Conservation (phyloP, 208 protist genomes). For the Zelonia costaricensis region DNA sequence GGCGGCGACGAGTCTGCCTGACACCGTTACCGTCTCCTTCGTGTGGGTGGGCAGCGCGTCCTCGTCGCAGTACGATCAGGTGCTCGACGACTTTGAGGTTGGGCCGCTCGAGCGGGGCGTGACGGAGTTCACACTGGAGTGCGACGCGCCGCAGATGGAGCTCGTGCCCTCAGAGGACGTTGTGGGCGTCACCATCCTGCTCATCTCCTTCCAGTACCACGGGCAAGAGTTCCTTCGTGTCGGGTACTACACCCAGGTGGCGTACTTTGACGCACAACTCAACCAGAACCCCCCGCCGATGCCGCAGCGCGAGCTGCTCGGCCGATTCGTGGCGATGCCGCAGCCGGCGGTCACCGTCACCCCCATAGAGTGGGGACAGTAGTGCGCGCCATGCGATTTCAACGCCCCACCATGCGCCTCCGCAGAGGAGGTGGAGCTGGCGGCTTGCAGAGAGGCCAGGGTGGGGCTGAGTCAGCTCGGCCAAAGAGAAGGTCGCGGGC, state of each 20-base stretch:
- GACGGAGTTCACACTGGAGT: slow-evolving; percentile 95
- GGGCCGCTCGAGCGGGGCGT: slow-evolving; percentile 93
- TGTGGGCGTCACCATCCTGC: slow-evolving; percentile 95
- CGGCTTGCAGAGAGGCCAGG: no score
- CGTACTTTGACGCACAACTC: slow-evolving; percentile 84
- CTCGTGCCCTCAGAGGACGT: slow-evolving; percentile 94
- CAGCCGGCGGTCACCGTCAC: slow-evolving; percentile 82
- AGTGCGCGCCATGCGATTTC: no score
- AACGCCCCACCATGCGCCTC: no score
- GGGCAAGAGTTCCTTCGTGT: slow-evolving; percentile 97
- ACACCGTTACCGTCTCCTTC: slow-evolving; percentile 96
- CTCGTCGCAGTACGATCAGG: slow-evolving; percentile 94
- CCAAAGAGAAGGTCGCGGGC: no score
- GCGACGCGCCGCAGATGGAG: slow-evolving; percentile 88
- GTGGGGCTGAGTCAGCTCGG: no score
- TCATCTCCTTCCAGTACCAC: slow-evolving; percentile 96
- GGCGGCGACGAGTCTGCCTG: slow-evolving; percentile 47
- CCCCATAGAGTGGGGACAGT: slow-evolving; percentile 70
- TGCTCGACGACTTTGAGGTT: slow-evolving; percentile 96
- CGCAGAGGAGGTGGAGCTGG: no score
- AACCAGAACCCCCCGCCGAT: slow-evolving; percentile 62
- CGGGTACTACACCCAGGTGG: slow-evolving; percentile 97
- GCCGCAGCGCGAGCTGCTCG: slow-evolving; percentile 51
- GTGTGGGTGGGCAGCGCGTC: slow-evolving; percentile 98
- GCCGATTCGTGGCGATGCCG: slow-evolving; percentile 86